Evolutionary conservation across 495 filamentous ascomycete species (phyloP), one percentile per base, ranked within the genome.

Genomic region (Podospora anserina): DNA sequence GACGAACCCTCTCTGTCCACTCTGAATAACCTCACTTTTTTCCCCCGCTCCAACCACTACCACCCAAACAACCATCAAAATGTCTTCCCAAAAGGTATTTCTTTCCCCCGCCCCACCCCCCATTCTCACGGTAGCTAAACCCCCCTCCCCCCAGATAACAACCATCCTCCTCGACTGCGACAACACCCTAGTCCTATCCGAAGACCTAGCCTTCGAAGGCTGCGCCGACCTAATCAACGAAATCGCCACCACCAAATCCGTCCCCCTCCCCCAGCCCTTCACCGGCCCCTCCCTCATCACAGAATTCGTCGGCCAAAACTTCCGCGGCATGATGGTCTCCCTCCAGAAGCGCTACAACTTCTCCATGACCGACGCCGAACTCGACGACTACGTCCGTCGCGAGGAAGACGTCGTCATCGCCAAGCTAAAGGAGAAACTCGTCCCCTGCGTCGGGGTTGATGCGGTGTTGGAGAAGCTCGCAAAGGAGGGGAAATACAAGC

Each of bases 231-330:
- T 97, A 74, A 89, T 92, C 82, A 97, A 97, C 84, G 88, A 95
- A 80, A 92, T 97, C 78, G 85, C 95, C 72, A 83, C 85, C 71
- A 85, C 86, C 74, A 84, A 88, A 72, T 78, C 85, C 76, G 84
- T 90, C 74, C 71, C 86, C 3, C 74, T 78, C 57, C 59, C 67
- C 30, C 83, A 89, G 71, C 90, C 89, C 75, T 97, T 96, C 84
- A 94, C 92, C 30, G 90, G 89, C 70, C 85, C 87, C 13, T 78
- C 87, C 75, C 90, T 97, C 56, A 89, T 97, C 80, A 79, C 84
- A 69, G 92, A 96, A 81, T 97, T 97, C 75, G 94, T 97, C 77
- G 94, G 94, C 73, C 91, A 94, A 78, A 97, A 97, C 85, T 97
- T 97, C 86, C 93, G 93, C 71, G 92, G 92, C 77, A 96, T 97